phyloP scores from a whole-genome alignment of 2,329 filamentous ascomycete genomes.

The Colletotrichum echinochloae region DNA sequence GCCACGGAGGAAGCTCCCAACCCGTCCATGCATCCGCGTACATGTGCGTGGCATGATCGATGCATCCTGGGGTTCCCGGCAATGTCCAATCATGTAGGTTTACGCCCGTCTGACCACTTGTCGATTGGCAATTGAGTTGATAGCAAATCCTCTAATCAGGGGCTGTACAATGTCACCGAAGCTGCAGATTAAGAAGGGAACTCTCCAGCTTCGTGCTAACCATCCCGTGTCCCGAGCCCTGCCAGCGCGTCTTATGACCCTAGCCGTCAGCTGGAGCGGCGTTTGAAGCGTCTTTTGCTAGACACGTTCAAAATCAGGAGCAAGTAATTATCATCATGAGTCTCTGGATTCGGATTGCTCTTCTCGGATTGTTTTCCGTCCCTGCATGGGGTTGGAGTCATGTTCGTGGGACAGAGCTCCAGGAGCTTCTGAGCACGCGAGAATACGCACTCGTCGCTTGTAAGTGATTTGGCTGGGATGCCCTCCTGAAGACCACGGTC shows the following conservation, averaged over 20 bases:
- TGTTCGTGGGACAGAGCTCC: slow-evolving; percentile 20
- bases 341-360: background rate
- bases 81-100: background rate
- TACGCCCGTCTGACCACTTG: background rate
- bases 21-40: background rate
- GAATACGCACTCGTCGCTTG: slow-evolving; percentile 49
- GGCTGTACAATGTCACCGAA: background rate
- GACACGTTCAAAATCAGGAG: background rate
- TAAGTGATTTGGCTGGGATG: slow-evolving; percentile 41
- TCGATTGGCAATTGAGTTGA: background rate
- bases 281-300: too few relatives aligned
- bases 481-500: too few relatives aligned
- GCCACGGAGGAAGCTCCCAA: background rate
- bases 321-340: background rate
- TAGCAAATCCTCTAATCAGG: too few relatives aligned
- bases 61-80: background rate
- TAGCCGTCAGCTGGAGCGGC: background rate
- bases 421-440: slow-evolving; percentile 32
- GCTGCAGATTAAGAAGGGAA: background rate
- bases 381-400: slow-evolving; percentile 10
- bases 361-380: background rate
- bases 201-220: background rate
- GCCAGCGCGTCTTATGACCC: background rate
- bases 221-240: background rate
- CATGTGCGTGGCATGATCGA: background rate